Percentiles rank a stretch among this genome's conserved stretches.
Evolutionary conservation across 108 stramenopile genomes (phyloP).

Genomic region (Chaetoceros muelleri): DNA sequence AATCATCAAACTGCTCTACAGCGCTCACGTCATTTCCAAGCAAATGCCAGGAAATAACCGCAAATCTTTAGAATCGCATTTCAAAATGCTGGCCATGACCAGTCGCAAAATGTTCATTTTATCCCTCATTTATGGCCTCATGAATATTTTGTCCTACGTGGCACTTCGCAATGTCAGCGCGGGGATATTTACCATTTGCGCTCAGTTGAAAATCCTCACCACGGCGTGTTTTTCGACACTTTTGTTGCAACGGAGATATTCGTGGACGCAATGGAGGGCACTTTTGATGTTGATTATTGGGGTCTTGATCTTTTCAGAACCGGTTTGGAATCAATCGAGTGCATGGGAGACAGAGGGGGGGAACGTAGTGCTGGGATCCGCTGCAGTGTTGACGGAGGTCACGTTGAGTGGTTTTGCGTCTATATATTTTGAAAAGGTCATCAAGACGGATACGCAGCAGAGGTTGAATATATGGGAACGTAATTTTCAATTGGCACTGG

Average conservation of each 20-base stretch:
- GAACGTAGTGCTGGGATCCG: constrained; percentile 58
- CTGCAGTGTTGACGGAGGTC: constrained; percentile 84
- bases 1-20: constrained; percentile 67
- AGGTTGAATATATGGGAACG: constrained; percentile 80
- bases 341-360: constrained; percentile 14
- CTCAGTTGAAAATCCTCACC: constrained; percentile 89
- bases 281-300: constrained; percentile 80
- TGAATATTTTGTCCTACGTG: constrained; percentile 89
- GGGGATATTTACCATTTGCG: constrained; percentile 84
- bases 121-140: constrained; percentile 80
- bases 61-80: constrained; percentile 9
- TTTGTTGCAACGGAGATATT: constrained; percentile 61
- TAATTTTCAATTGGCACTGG: constrained; percentile 80
- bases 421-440: constrained; percentile 92
- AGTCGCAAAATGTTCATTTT: constrained; percentile 81
- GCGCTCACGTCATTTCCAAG: constrained; percentile 44
- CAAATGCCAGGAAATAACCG: constrained; percentile 11
- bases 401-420: constrained; percentile 86
- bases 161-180: constrained; percentile 82
- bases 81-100: constrained; percentile 39
- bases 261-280: constrained; percentile 85
- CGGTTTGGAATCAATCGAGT: constrained; percentile 37
- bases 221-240: constrained; percentile 84
- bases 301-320: constrained; percentile 76
- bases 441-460: constrained; percentile 65